Percentiles rank a stretch among this genome's conserved stretches.
Evolutionary conservation across 2,329 filamentous ascomycete species (phyloP).

Genomic region (Penicillium sp.): DNA sequence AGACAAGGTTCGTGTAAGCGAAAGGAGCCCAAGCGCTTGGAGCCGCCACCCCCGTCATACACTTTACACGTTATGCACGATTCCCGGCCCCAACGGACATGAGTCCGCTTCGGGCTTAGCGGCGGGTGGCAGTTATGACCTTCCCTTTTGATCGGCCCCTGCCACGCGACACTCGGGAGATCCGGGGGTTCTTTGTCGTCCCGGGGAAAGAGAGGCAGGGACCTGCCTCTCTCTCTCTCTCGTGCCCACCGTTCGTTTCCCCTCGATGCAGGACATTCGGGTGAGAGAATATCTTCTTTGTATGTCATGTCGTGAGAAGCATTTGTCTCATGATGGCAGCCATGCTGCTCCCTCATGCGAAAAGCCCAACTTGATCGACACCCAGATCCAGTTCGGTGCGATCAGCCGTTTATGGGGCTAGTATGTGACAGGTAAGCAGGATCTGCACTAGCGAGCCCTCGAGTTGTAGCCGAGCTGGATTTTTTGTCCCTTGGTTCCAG

Average conservation of each 20-base stretch:
- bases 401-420: slow-evolving; percentile 39
- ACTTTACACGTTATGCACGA: neutral
- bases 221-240: too few relatives aligned
- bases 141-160: slow-evolving; percentile 18
- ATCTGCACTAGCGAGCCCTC: slow-evolving; percentile 24
- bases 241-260: too few relatives aligned
- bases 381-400: slow-evolving; percentile 30
- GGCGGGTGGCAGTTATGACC: slow-evolving; percentile 14
- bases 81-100: slow-evolving; percentile 18
- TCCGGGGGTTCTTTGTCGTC: slow-evolving; percentile 9
- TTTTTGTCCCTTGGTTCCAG: neutral
- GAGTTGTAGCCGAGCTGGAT: slow-evolving; percentile 18
- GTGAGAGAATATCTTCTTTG: too few relatives aligned
- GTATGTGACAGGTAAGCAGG: slow-evolving; percentile 34
- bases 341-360: too few relatives aligned
- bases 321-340: too few relatives aligned
- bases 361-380: slow-evolving; percentile 18
- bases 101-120: slow-evolving; percentile 10
- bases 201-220: neutral
- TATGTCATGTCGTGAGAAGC: too few relatives aligned
- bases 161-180: neutral
- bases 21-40: slow-evolving; percentile 20
- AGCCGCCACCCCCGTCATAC: slow-evolving; percentile 18
- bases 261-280: too few relatives aligned
- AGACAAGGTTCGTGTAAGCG: slow-evolving; percentile 21